A percentile compares a stretch with the other conserved stretches of the same genome.
Evolutionary conservation across 202 grass and related monocot genomes (phyloP).

Genomic region (Brachypodium distachyon): DNA sequence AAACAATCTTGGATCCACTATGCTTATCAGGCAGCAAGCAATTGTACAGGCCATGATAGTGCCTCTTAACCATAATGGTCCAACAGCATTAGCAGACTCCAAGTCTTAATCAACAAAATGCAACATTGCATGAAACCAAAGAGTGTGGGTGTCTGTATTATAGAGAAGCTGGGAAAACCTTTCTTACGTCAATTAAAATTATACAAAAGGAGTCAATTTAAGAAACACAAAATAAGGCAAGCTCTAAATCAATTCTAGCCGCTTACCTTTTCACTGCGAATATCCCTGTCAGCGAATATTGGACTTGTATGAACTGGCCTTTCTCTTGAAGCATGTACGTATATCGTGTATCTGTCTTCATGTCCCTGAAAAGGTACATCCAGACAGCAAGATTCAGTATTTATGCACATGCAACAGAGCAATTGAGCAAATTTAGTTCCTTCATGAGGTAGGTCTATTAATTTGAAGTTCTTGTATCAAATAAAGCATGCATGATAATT

Average conservation of each 20-base stretch:
- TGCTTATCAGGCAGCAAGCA: background rate
- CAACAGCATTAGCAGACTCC: background rate
- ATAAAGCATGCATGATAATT: background rate
- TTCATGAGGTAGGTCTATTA: background rate
- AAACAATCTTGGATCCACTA: background rate
- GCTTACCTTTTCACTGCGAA: conserved; percentile 92
- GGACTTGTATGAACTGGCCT: conserved; percentile 58
- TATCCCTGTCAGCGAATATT: conserved; percentile 66
- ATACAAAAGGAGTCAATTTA: background rate
- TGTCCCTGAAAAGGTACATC: conserved; percentile 58
- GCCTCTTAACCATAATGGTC: background rate
- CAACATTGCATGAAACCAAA: background rate
- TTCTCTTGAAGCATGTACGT: conserved; percentile 88
- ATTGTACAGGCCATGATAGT: background rate
- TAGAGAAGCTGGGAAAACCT: background rate
- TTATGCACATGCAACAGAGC: background rate
- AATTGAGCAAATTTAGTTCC: background rate
- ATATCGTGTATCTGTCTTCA: conserved; percentile 94
- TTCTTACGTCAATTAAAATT: background rate
- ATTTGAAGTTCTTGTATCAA: background rate
- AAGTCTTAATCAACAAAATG: background rate
- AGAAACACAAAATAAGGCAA: background rate
- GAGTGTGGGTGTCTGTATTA: background rate
- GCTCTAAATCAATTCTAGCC: background rate
- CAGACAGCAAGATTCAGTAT: background rate